Evolutionary conservation across 164 flowering plant species (phyloP).

Genomic region (Nymphaea thermarum): DNA sequence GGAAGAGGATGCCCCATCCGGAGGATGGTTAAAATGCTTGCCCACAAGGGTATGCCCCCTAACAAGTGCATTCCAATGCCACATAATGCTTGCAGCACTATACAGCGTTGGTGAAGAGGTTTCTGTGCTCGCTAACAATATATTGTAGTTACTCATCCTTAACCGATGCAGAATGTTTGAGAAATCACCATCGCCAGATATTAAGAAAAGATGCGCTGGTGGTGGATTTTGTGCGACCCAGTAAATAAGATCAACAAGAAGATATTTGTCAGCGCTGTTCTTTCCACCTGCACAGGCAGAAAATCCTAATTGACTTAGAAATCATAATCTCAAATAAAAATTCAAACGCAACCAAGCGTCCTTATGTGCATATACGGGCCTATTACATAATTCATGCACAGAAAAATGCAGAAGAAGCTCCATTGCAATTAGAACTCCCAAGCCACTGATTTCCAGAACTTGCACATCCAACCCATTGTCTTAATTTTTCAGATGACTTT

Average conservation of each 20-base stretch:
- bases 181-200: constrained; percentile 80
- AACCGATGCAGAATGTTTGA: constrained; percentile 57
- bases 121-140: constrained; percentile 58
- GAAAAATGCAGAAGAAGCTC: too few relatives aligned
- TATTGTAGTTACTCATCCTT: constrained; percentile 79
- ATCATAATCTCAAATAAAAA: background rate
- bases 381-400: too few relatives aligned
- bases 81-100: constrained; percentile 86
- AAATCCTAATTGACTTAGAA: background rate
- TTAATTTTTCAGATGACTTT: too few relatives aligned
- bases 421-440: too few relatives aligned
- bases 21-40: constrained; percentile 71
- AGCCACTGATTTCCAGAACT: too few relatives aligned
- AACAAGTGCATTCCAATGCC: constrained; percentile 68
- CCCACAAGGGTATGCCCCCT: constrained; percentile 60
- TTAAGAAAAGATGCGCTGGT: constrained; percentile 82
- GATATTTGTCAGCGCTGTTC: constrained; percentile 80
- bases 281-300: constrained; percentile 52
- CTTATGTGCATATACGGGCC: too few relatives aligned
- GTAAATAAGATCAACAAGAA: constrained; percentile 55
- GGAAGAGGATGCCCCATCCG: constrained; percentile 74
- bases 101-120: constrained; percentile 50
- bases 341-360: background rate
- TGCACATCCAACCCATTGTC: too few relatives aligned
- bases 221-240: constrained; percentile 95